A percentile compares a stretch with the other conserved stretches of the same genome.
Conservation (phyloP, 345 rosid species). For the Geranium rotundifolium region DNA sequence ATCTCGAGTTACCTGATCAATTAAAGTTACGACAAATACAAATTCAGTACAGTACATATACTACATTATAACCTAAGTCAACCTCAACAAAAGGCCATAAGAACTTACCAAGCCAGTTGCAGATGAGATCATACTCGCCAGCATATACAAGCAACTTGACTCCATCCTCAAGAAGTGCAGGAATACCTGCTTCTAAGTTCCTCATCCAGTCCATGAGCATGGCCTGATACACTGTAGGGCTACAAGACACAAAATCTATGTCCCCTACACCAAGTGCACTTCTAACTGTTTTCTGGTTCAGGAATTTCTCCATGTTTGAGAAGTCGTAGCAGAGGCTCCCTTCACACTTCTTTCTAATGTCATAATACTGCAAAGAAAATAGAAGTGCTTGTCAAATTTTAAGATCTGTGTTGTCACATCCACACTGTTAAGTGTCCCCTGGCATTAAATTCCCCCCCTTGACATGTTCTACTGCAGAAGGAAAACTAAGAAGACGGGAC, state of each 20-base stretch:
- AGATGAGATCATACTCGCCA: conserved; percentile 97
- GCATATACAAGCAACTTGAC: conserved; percentile 85
- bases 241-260: conserved; percentile 84
- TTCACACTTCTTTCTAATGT: conserved; percentile 76
- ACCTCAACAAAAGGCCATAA: neutral
- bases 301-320: conserved; percentile 89
- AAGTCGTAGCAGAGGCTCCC: conserved; percentile 94
- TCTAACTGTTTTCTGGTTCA: conserved; percentile 59
- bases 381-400: neutral
- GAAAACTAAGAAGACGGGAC: neutral
- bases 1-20: conserved; percentile 81
- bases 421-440: neutral
- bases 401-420: neutral
- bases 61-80: neutral
- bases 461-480: neutral
- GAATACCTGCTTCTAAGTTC: conserved; percentile 88
- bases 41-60: neutral
- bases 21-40: neutral
- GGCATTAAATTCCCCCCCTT: neutral
- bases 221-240: conserved; percentile 71
- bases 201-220: conserved; percentile 97
- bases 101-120: conserved; percentile 94
- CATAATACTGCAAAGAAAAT: conserved; percentile 63
- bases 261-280: conserved; percentile 78
- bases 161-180: conserved; percentile 91